Conservation (phyloP, 2,329 filamentous ascomycete species). For the Xylariales sp. region DNA sequence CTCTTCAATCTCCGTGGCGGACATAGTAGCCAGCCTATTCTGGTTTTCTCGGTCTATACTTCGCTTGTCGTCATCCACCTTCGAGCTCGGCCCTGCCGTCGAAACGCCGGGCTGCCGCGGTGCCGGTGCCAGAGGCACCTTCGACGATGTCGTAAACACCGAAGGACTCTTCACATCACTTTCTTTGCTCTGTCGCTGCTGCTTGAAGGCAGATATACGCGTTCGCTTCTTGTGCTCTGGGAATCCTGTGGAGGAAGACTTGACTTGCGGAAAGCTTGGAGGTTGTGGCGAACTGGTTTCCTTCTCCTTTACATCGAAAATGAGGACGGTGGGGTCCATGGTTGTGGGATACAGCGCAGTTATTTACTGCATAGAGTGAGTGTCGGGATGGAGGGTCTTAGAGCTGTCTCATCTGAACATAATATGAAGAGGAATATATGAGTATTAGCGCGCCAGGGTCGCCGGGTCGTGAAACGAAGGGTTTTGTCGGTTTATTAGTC, state of each 20-base stretch:
- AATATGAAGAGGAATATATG: no score
- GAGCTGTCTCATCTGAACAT: no score
- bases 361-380: no score
- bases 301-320: conserved; percentile 79
- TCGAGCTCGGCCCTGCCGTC: conserved; percentile 18
- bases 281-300: conserved; percentile 54
- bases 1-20: conserved; percentile 71
- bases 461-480: no score
- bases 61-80: conserved; percentile 63
- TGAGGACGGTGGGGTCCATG: conserved; percentile 30
- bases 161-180: conserved; percentile 19
- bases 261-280: conserved; percentile 57
- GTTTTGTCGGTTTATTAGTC: no score
- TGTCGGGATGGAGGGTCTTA: no score
- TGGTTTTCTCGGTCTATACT: conserved; percentile 82
- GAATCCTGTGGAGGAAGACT: conserved; percentile 64
- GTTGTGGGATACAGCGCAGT: neutral
- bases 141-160: conserved; percentile 14
- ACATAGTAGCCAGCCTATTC: conserved; percentile 72
- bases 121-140: conserved; percentile 13
- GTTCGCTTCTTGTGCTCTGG: conserved; percentile 81
- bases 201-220: conserved; percentile 74
- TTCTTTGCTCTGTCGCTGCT: conserved; percentile 44
- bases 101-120: conserved; percentile 9
- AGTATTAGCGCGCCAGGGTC: no score